These are phyloP conservation scores for Trametes gibbosa DNA, from an alignment of 768 basidiomycete genomes.

Conservation along the genomic window DNA sequence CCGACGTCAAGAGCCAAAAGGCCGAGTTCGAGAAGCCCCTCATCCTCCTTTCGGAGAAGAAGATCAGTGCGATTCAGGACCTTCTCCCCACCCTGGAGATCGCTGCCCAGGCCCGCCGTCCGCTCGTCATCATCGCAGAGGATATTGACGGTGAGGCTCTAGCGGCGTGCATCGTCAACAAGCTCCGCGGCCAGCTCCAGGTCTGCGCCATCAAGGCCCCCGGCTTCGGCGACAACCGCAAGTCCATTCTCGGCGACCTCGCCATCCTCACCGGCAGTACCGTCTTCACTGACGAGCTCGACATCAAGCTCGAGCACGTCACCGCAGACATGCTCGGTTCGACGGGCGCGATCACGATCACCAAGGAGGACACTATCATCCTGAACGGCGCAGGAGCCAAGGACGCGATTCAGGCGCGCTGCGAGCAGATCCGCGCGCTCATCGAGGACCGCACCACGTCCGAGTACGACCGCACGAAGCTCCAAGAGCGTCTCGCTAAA, in stretches of 20 bases:
- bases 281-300: constrained; percentile 90
- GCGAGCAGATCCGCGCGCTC: constrained; percentile 90
- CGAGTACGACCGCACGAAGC: constrained; percentile 92
- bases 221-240: constrained; percentile 99
- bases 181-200: constrained; percentile 95
- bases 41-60: constrained; percentile 95
- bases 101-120: constrained; percentile 79
- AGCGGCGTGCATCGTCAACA: constrained; percentile 98
- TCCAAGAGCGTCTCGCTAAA: constrained; percentile 97
- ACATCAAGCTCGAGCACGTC: constrained; percentile 94
- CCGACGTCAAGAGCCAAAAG: constrained; percentile 94
- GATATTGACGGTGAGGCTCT: constrained; percentile 98
- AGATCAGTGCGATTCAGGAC: constrained; percentile 92
- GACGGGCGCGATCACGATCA: constrained; percentile 88
- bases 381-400: constrained; percentile 94
- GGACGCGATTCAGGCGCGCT: constrained; percentile 85
- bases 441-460: constrained; percentile 80
- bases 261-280: constrained; percentile 97
- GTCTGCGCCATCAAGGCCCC: constrained; percentile 96
- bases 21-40: constrained; percentile 97
- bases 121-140: constrained; percentile 95
- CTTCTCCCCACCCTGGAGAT: constrained; percentile 89
- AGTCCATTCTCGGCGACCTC: constrained; percentile 94
- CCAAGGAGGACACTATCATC: constrained; percentile 96
- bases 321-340: constrained; percentile 87